Evolutionary conservation across 2,329 filamentous ascomycete species (phyloP).

Genomic region (Aspergillus arachidicola): DNA sequence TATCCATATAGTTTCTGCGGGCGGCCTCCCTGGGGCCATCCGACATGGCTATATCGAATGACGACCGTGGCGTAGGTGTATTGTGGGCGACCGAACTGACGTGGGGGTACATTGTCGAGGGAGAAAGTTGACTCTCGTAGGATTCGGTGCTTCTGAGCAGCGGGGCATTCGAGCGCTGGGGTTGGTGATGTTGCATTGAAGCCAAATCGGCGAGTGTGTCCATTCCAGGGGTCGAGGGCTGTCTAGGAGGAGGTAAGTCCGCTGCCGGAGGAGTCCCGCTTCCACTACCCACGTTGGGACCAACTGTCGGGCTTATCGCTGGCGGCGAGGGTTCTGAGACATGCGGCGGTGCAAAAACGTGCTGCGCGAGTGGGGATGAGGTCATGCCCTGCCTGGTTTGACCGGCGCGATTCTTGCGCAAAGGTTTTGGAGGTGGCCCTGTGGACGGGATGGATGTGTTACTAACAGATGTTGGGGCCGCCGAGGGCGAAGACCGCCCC

Average conservation of each 20-base stretch:
- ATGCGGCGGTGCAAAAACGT: slow-evolving; percentile 43
- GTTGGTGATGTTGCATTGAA: slow-evolving; percentile 51
- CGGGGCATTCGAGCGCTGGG: slow-evolving; percentile 42
- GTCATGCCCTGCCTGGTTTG: slow-evolving; percentile 37
- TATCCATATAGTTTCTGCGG: slow-evolving; percentile 44
- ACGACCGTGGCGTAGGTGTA: slow-evolving; percentile 44
- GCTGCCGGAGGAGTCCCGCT: slow-evolving; percentile 40
- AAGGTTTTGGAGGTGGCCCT: slow-evolving; percentile 38
- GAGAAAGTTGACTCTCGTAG: slow-evolving; percentile 47
- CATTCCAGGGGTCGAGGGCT: slow-evolving; percentile 51
- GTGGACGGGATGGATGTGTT: slow-evolving; percentile 28
- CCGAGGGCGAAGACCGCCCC: slow-evolving; percentile 34
- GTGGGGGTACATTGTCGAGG: slow-evolving; percentile 44
- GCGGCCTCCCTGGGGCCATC: slow-evolving; percentile 44
- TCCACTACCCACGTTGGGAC: slow-evolving; percentile 28
- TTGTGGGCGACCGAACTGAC: slow-evolving; percentile 41
- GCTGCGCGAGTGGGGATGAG: slow-evolving; percentile 47
- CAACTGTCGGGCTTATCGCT: slow-evolving; percentile 33
- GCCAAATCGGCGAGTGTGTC: slow-evolving; percentile 53
- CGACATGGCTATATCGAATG: slow-evolving; percentile 49
- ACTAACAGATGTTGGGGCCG: slow-evolving; percentile 28
- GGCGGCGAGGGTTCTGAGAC: slow-evolving; percentile 42
- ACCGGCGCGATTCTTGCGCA: slow-evolving; percentile 39
- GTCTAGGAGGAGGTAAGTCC: slow-evolving; percentile 39
- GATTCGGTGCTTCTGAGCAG: slow-evolving; percentile 43